Conservation (phyloP, 2,329 filamentous ascomycete genomes). For the Eutypa lata region DNA sequence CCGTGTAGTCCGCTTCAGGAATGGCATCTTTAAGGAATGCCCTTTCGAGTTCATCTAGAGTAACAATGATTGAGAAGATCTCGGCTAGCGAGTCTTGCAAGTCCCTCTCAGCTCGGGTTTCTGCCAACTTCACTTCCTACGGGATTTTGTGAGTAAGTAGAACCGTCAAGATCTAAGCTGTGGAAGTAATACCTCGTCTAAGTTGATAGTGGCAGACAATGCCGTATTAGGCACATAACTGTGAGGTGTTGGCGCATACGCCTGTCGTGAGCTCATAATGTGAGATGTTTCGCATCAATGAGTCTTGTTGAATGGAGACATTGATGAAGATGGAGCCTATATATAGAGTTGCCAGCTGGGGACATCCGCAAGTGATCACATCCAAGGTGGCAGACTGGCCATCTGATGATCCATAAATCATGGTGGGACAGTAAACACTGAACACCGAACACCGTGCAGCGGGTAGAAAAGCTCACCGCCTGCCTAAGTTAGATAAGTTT, state of each 20-base stretch:
- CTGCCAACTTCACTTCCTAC: slow-evolving; percentile 89
- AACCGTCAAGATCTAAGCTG: slow-evolving; percentile 1
- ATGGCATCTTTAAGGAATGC: slow-evolving; percentile 96
- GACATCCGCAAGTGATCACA: background rate
- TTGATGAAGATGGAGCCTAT: background rate
- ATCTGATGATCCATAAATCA: no score
- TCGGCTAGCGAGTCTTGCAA: slow-evolving; percentile 94
- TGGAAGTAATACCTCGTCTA: slow-evolving; percentile 69
- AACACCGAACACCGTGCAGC: no score
- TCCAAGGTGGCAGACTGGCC: background rate
- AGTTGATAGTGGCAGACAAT: slow-evolving; percentile 84
- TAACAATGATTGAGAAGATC: slow-evolving; percentile 96
- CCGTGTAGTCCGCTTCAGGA: slow-evolving; percentile 87
- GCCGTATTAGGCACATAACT: slow-evolving; percentile 86
- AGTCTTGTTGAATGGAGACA: background rate
- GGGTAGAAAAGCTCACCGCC: no score
- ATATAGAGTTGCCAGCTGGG: background rate
- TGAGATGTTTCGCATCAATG: background rate
- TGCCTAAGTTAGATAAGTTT: no score
- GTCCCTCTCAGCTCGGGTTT: slow-evolving; percentile 83
- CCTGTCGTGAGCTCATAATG: slow-evolving; percentile 58
- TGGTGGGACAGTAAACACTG: no score
- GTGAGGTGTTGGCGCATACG: slow-evolving; percentile 86
- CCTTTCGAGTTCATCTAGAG: slow-evolving; percentile 91
- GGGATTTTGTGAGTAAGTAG: slow-evolving; percentile 3